Conservation (phyloP, 2,329 filamentous ascomycete genomes). For the Penicillium sp. region DNA sequence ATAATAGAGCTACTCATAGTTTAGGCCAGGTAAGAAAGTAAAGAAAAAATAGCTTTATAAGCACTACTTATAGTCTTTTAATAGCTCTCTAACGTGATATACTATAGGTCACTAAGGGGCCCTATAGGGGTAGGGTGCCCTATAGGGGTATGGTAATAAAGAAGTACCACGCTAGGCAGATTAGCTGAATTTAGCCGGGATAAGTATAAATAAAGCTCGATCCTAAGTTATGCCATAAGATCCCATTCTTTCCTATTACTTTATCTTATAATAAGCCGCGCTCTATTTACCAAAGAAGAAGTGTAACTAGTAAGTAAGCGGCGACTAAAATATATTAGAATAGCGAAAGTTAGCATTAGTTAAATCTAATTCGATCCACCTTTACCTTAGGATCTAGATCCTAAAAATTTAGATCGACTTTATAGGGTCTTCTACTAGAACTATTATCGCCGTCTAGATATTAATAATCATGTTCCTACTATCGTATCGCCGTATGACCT, state of each 20-base stretch:
- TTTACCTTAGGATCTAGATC: slow-evolving; percentile 17
- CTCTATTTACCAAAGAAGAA: slow-evolving; percentile 19
- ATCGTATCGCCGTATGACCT: slow-evolving; percentile 30
- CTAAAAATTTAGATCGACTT: slow-evolving; percentile 24
- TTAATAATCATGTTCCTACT: slow-evolving; percentile 33
- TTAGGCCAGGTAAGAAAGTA: not conserved
- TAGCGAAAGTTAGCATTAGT: slow-evolving; percentile 24
- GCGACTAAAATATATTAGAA: slow-evolving; percentile 25
- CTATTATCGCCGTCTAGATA: slow-evolving; percentile 22
- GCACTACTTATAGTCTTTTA: not conserved
- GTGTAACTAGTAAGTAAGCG: slow-evolving; percentile 19
- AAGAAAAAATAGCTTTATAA: not conserved
- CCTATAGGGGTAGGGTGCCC: not conserved
- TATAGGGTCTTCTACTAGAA: slow-evolving; percentile 24
- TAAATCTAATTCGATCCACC: slow-evolving; percentile 24
- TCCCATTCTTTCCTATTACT: not conserved
- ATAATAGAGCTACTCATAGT: not conserved
- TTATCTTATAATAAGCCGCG: not conserved
- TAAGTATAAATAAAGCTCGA: not conserved
- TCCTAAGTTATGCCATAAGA: not conserved
- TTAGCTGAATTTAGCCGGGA: not conserved
- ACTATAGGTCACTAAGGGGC: not conserved
- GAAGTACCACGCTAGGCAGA: not conserved
- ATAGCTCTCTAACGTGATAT: not conserved
- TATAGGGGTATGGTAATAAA: not conserved